Conservation (phyloP, 2,329 filamentous ascomycete genomes). For the Ploettnerulaceae sp. region DNA sequence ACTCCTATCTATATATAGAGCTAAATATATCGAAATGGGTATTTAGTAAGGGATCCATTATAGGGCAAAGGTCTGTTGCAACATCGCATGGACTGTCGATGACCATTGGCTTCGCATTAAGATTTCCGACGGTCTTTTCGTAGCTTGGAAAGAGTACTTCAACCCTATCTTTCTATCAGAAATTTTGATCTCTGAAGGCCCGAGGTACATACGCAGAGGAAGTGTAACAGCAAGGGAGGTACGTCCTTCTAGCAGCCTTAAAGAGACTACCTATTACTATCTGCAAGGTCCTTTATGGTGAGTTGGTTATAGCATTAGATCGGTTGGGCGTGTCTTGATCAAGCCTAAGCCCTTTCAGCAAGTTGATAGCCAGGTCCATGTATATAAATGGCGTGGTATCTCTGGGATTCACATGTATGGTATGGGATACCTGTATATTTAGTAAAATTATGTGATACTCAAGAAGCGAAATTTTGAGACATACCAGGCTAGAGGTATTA, state of each 20-base stretch:
- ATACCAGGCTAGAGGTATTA: conserved; percentile 56
- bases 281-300: conserved; percentile 22
- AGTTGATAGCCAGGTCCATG: conserved; percentile 32
- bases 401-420: conserved; percentile 29
- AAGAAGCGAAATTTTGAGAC: conserved; percentile 11
- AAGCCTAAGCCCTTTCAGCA: conserved; percentile 33
- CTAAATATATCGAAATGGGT: conserved; percentile 14
- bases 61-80: conserved; percentile 23
- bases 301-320: conserved; percentile 20
- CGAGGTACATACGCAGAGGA: conserved; percentile 26
- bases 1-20: conserved; percentile 11
- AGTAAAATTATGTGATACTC: neutral
- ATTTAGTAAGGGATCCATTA: conserved; percentile 20
- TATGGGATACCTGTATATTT: conserved; percentile 28
- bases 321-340: conserved; percentile 23
- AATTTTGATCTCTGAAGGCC: neutral
- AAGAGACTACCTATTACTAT: conserved; percentile 21
- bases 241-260: conserved; percentile 26
- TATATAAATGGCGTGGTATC: conserved; percentile 31
- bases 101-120: conserved; percentile 14
- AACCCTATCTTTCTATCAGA: neutral
- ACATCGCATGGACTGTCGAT: conserved; percentile 14
- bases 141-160: conserved; percentile 18
- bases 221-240: conserved; percentile 33
- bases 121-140: conserved; percentile 21